These are phyloP conservation scores for Sideroxylon spinosum DNA, from an alignment of 179 eudicot genomes.

Conservation along the genomic window DNA sequence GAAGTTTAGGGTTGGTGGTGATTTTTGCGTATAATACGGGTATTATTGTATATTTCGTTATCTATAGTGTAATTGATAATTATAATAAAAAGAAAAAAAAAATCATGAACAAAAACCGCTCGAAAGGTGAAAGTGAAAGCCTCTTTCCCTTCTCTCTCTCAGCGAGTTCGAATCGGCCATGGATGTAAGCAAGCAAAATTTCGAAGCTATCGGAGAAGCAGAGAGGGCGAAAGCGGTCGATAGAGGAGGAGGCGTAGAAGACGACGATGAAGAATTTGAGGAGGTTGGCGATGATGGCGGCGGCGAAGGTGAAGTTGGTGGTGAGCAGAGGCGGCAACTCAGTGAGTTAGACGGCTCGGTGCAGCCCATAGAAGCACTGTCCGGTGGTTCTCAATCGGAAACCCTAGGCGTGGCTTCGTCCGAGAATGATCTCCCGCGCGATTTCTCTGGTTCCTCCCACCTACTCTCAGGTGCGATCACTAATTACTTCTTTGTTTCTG, in stretches of 20 bases:
- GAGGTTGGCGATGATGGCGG: constrained; percentile 17
- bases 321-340: constrained; percentile 16
- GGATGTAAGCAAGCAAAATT: constrained; percentile 22
- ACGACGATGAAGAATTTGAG: constrained; percentile 9
- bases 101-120: constrained; percentile 2
- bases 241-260: constrained; percentile 14
- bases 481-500: neutral
- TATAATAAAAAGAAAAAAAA: neutral
- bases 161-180: constrained; percentile 25
- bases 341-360: constrained; percentile 16
- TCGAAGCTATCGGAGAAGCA: constrained; percentile 11
- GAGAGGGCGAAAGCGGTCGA: neutral
- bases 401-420: constrained; percentile 22
- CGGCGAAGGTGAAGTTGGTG: constrained; percentile 15
- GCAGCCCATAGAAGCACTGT: constrained; percentile 3
- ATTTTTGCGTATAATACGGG: neutral
- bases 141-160: constrained; percentile 14
- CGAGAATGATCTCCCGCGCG: constrained; percentile 11
- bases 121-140: neutral
- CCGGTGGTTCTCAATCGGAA: constrained; percentile 18
- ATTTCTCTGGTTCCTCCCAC: constrained; percentile 20
- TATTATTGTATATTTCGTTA: neutral
- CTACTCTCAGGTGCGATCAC: constrained; percentile 22
- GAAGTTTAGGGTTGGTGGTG: too few species aligned
- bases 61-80: neutral